phyloP scores from a whole-genome alignment of 2,329 filamentous ascomycete genomes.

The Seiridium cupressi region DNA sequence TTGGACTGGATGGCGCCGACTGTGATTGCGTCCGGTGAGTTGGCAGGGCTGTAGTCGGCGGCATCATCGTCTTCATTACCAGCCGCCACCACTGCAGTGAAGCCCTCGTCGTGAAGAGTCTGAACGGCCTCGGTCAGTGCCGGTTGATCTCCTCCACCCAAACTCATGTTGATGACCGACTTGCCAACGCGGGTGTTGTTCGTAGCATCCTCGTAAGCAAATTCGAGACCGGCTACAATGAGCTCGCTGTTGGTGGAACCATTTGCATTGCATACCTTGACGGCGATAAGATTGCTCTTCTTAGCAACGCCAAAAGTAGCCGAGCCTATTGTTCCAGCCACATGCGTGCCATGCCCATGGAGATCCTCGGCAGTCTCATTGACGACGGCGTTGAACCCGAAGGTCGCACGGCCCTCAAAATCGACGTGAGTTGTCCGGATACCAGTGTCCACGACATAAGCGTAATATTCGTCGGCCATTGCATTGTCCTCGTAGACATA shows the following conservation, averaged over 20 bases:
- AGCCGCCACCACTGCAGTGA: constrained; percentile 14
- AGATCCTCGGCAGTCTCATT: constrained; percentile 17
- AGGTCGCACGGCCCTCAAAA: constrained; percentile 33
- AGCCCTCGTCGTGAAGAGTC: constrained; percentile 14
- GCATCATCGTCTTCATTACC: constrained; percentile 21
- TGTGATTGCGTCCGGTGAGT: constrained; percentile 13
- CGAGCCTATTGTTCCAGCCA: constrained; percentile 37
- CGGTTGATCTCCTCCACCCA: constrained; percentile 25
- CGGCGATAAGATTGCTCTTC: constrained; percentile 33
- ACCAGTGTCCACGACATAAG: constrained; percentile 52
- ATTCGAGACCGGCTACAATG: constrained; percentile 28
- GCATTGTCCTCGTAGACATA: no score
- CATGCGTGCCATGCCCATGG: constrained; percentile 42
- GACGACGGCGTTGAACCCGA: constrained; percentile 13
- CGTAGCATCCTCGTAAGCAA: constrained; percentile 10
- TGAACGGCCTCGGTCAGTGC: not conserved
- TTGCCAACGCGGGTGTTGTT: constrained; percentile 13
- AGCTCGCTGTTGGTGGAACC: not conserved
- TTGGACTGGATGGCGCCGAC: constrained; percentile 16
- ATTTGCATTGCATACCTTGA: constrained; percentile 39
- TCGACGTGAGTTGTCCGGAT: constrained; percentile 38
- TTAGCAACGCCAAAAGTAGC: constrained; percentile 38
- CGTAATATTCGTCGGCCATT: constrained; percentile 22
- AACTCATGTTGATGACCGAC: constrained; percentile 21
- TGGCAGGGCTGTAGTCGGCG: constrained; percentile 13